These are phyloP conservation scores for Pisolithus thermaeus DNA, from an alignment of 1,284 basidiomycete species.

Conservation along the genomic window DNA sequence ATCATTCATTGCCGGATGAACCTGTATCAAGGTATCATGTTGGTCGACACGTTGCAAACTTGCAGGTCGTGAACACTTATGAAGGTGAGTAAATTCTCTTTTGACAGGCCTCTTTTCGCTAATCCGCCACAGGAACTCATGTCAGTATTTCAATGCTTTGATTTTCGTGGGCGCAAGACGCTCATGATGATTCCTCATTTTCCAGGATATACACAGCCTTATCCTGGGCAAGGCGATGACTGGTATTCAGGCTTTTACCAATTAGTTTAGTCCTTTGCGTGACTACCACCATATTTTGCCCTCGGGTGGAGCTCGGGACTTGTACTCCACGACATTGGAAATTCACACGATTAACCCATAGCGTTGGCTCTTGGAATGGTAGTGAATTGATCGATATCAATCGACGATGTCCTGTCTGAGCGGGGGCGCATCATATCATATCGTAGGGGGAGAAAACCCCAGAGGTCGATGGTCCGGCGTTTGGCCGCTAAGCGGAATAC, in stretches of 20 bases:
- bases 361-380: no score
- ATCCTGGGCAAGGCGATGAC: conserved; percentile 92
- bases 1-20: neutral
- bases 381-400: no score
- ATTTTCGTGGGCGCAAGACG: neutral
- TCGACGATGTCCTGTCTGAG: no score
- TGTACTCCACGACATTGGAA: neutral
- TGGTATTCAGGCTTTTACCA: conserved; percentile 76
- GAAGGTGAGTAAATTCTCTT: conserved; percentile 52
- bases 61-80: conserved; percentile 91
- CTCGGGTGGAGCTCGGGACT: neutral
- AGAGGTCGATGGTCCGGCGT: no score
- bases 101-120: conserved; percentile 7
- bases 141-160: conserved; percentile 12
- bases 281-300: neutral
- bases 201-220: conserved; percentile 77
- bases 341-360: neutral
- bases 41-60: conserved; percentile 84
- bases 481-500: neutral
- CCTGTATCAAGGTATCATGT: conserved; percentile 66
- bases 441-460: no score
- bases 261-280: conserved; percentile 26
- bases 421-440: no score
- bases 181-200: conserved; percentile 5
- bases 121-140: conserved; percentile 24